Base-by-base conservation (phyloP, 768 basidiomycete genomes). In the Calocybe cyanea region DNA sequence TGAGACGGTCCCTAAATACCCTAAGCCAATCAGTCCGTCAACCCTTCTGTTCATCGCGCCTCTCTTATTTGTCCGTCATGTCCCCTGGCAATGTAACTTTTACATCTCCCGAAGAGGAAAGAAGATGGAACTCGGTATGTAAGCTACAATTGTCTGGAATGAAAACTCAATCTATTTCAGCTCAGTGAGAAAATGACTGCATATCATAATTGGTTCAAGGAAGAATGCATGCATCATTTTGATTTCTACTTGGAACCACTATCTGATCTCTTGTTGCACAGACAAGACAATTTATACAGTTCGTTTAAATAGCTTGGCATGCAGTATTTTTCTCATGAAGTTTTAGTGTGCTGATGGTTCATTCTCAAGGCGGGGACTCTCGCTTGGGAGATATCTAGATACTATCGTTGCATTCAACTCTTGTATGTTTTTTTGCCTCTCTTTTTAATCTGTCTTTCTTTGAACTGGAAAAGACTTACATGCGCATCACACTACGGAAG, bases 401-500 rank as follows among this genome's bases (percentile, higher is more conserved):
- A 61, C 57, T 14, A 70, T 70, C 0, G 53, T 59, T 20, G 54
- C 64, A 2, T 58, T 80, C 28, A 68, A 66, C 20, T 59, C 67
- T 45, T 70, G 78, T 80, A 50, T 19, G 62, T 51, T 31, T 25
- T 15, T 19, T n/a, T 7, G 30, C 23, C 2, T 41, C 11, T 10
- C n/a, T n/a, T n/a, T 41, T 17, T 10, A 6, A 21, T 13, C 37
- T 7, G n/a, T 20, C 23, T 20, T 17, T 23, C 9, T 13, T 28
- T 25, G 4, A 19, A 15, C 32, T 17, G 18, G 32, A 17, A 8
- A 25, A 81, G 80, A 77, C 45, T 59, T 82, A 35, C 76, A 71
- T 1, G 63, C 68, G 51, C 80, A 82, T 52, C 80, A 81, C 54
- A 75, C 70, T 9, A 75, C 77, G 47, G 78, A 80, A 51, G 78